A percentile compares a stretch with the other conserved stretches of the same genome.
phyloP scores from a whole-genome alignment of 148 eudicot genomes.

The Amaranthus palmeri region DNA sequence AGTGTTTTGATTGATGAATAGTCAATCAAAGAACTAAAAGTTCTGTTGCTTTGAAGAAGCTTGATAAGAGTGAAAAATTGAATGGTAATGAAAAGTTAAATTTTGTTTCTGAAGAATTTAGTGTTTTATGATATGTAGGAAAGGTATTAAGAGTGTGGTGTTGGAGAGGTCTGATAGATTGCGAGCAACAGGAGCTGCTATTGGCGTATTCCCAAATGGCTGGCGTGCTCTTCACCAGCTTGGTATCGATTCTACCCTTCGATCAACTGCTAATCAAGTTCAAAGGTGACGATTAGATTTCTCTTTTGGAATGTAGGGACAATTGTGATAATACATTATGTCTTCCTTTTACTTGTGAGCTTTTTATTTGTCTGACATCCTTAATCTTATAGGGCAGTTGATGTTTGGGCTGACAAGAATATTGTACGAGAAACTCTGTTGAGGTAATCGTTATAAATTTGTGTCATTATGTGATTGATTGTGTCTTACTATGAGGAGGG shows the following conservation, averaged over 20 bases:
- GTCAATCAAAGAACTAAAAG: background rate
- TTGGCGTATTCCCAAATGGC: slow-evolving; percentile 44
- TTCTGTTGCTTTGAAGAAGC: background rate
- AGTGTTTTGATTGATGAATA: background rate
- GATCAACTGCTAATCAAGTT: slow-evolving; percentile 26
- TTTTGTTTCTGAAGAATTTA: background rate
- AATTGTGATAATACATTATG: background rate
- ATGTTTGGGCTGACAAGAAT: slow-evolving; percentile 28
- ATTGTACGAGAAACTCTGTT: slow-evolving; percentile 17
- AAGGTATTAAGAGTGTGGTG: slow-evolving; percentile 43
- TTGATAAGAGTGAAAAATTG: background rate
- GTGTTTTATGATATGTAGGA: slow-evolving; percentile 23
- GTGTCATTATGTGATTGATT: background rate
- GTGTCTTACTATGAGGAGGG: background rate
- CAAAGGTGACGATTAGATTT: slow-evolving; percentile 17
- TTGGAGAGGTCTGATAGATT: slow-evolving; percentile 41
- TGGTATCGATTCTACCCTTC: slow-evolving; percentile 39
- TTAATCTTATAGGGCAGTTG: slow-evolving; percentile 19
- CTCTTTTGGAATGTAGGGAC: background rate
- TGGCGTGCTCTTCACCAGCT: slow-evolving; percentile 58
- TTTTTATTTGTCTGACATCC: slow-evolving; percentile 1
- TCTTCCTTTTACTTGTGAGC: background rate
- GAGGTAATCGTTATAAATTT: slow-evolving; percentile 15
- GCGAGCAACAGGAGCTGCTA: slow-evolving; percentile 45
- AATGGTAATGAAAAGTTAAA: background rate